These are phyloP conservation scores for Pulveroboletus sp. DNA, from an alignment of 768 basidiomycete genomes.

Conservation along the genomic window DNA sequence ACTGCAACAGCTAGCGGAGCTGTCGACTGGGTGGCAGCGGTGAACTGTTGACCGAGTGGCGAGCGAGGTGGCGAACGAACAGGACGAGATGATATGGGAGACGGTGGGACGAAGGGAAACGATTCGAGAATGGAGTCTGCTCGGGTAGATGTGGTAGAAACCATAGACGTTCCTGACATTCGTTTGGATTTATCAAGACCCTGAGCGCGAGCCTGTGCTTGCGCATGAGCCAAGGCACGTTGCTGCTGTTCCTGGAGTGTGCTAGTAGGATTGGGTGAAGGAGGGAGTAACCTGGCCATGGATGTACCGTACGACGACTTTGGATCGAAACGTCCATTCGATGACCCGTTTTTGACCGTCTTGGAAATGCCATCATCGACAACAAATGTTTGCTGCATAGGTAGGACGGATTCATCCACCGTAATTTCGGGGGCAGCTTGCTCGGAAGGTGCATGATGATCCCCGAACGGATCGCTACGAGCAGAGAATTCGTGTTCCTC, in stretches of 20 bases:
- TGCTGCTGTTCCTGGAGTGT: constrained; percentile 67
- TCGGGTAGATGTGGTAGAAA: constrained; percentile 66
- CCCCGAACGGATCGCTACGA: constrained; percentile 60
- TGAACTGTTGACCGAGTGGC: constrained; percentile 61
- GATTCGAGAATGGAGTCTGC: constrained; percentile 85
- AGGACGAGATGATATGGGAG: constrained; percentile 82
- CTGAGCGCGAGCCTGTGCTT: constrained; percentile 57
- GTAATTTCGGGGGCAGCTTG: constrained; percentile 29
- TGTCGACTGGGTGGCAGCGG: constrained; percentile 26
- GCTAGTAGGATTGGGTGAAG: constrained; percentile 33
- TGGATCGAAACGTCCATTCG: constrained; percentile 35
- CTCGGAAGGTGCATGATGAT: constrained; percentile 40
- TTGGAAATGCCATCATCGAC: constrained; percentile 64
- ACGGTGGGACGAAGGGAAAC: constrained; percentile 88
- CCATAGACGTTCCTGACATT: constrained; percentile 62
- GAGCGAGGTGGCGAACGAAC: constrained; percentile 73
- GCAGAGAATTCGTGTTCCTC: constrained; percentile 27
- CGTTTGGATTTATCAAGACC: constrained; percentile 45
- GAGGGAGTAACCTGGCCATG: constrained; percentile 58
- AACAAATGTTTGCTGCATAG: constrained; percentile 56
- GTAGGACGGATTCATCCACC: constrained; percentile 38
- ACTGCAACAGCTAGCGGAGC: neutral
- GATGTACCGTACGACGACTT: constrained; percentile 56
- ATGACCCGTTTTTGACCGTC: constrained; percentile 61
- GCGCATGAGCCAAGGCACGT: constrained; percentile 56